Evolutionary conservation across 2,329 filamentous ascomycete species (phyloP).

Genomic region (Epichloe brachyelytri): DNA sequence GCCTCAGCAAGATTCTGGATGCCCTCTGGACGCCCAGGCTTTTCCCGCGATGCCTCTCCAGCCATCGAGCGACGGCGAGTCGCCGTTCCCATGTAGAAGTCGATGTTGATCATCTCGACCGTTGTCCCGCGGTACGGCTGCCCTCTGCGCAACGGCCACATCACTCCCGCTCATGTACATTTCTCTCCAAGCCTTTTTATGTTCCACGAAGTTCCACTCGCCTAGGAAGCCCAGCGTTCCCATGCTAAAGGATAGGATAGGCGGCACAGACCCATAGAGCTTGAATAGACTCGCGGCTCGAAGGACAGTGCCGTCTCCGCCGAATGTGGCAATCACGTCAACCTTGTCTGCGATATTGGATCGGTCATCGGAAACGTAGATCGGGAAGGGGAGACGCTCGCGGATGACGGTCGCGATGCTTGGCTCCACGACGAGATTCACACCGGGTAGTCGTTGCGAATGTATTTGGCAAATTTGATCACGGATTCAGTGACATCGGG

Average conservation of each 20-base stretch:
- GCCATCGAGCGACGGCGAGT: constrained; percentile 18
- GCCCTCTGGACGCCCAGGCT: constrained; percentile 63
- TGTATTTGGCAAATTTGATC: constrained; percentile 51
- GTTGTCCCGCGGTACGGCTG: constrained; percentile 21
- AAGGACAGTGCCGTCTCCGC: constrained; percentile 52
- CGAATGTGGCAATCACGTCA: constrained; percentile 79
- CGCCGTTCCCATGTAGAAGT: background rate
- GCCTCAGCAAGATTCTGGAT: constrained; percentile 73
- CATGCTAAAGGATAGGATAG: constrained; percentile 92
- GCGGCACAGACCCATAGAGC: constrained; percentile 67
- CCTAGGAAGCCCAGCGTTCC: constrained; percentile 88
- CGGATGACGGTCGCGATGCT: constrained; percentile 62
- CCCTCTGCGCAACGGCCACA: constrained; percentile 31
- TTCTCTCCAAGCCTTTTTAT: constrained; percentile 83
- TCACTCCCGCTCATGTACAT: constrained; percentile 69
- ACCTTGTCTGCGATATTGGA: constrained; percentile 60
- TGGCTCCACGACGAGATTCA: constrained; percentile 74
- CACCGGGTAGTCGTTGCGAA: constrained; percentile 64
- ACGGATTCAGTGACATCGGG: constrained; percentile 39
- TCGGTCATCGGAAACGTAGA: constrained; percentile 46
- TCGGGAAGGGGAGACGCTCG: constrained; percentile 55
- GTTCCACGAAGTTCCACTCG: constrained; percentile 90
- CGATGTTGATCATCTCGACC: constrained; percentile 7
- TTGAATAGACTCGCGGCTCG: constrained; percentile 48
- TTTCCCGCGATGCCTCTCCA: constrained; percentile 69